phyloP scores from a whole-genome alignment of 306 rosid genomes.

The Cucumis cinereus region DNA sequence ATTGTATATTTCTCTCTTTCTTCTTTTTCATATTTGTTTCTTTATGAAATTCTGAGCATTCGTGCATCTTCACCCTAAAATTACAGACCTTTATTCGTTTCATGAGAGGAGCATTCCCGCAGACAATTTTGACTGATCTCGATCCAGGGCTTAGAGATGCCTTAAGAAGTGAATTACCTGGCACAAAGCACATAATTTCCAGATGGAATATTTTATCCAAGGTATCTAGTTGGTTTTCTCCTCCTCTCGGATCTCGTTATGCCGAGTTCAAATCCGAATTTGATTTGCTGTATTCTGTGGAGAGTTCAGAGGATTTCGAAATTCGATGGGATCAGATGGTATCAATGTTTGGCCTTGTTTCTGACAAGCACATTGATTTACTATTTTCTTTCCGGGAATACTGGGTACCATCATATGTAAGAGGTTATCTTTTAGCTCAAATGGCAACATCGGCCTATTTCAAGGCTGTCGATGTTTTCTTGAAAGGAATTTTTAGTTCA shows the following conservation, averaged over 20 bases:
- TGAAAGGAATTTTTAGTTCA: conserved; percentile 50
- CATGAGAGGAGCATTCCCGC: conserved; percentile 90
- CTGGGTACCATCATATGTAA: conserved; percentile 62
- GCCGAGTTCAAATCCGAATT: conserved; percentile 71
- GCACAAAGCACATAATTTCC: conserved; percentile 59
- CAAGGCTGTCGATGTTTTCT: conserved; percentile 47
- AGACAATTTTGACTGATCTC: conserved; percentile 70
- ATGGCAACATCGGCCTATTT: conserved; percentile 51
- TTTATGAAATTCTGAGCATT: conserved; percentile 12
- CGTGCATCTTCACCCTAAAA: conserved; percentile 19
- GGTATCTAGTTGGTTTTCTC: conserved; percentile 73
- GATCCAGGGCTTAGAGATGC: conserved; percentile 76
- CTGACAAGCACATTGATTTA: conserved; percentile 57
- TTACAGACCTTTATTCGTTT: conserved; percentile 63
- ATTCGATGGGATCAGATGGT: conserved; percentile 78
- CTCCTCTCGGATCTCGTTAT: conserved; percentile 61
- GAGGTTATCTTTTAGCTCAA: conserved; percentile 69
- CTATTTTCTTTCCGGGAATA: conserved; percentile 47
- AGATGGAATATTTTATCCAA: conserved; percentile 49
- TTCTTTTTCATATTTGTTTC: background rate
- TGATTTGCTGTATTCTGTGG: conserved; percentile 50
- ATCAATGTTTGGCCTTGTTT: conserved; percentile 48
- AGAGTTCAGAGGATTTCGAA: conserved; percentile 70
- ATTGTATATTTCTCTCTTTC: background rate
- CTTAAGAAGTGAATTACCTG: conserved; percentile 48